Evolutionary conservation across 768 basidiomycete genomes (phyloP).

Genomic region (Suillus sp.): DNA sequence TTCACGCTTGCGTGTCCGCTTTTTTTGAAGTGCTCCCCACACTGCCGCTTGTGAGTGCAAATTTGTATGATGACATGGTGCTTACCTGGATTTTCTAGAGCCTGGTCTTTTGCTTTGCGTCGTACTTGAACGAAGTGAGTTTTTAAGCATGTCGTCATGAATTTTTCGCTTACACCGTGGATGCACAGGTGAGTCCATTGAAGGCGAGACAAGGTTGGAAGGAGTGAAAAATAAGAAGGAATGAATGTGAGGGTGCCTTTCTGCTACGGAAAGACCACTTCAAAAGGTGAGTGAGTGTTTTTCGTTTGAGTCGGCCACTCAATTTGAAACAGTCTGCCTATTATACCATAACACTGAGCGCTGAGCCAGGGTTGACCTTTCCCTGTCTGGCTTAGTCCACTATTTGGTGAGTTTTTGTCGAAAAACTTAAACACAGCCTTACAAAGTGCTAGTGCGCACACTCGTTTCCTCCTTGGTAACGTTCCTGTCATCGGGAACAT

Average conservation of each 20-base stretch:
- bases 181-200: not conserved
- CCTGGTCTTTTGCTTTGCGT: not conserved
- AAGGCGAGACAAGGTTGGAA: not conserved
- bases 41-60: not conserved
- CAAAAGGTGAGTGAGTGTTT: constrained; percentile 1
- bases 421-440: not conserved
- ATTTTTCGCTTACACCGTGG: not conserved
- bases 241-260: not conserved
- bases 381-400: not conserved
- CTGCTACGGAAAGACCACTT: not conserved
- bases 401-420: not conserved
- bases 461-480: not conserved
- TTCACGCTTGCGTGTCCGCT: not conserved
- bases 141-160: not conserved
- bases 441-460: not conserved
- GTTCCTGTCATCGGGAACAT: not conserved
- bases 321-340: not conserved
- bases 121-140: not conserved
- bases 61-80: not conserved
- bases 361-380: constrained; percentile 4
- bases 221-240: not conserved
- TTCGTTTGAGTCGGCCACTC: not conserved
- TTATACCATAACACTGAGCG: not conserved
- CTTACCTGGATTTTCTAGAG: not conserved
- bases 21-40: not conserved